These are phyloP conservation scores for Stachybotrys echinatus DNA, from an alignment of 2,329 filamentous ascomycete genomes.

Conservation along the genomic window DNA sequence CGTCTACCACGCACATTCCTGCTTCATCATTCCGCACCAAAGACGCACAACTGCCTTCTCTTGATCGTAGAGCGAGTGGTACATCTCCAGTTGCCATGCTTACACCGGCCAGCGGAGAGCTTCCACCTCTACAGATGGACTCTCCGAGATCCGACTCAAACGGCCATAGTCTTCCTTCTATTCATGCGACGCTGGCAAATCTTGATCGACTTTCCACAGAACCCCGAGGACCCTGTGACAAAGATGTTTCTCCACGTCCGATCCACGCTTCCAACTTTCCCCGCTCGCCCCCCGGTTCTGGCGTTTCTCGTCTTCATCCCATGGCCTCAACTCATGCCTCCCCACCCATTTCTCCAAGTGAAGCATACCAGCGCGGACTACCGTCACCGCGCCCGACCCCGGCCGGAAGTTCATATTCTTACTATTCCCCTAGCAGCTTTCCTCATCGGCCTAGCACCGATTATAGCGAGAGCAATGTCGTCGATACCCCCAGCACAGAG, in stretches of 20 bases:
- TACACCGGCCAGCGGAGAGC: constrained; percentile 19
- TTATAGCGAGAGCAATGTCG: constrained; percentile 37
- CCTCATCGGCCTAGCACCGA: constrained; percentile 32
- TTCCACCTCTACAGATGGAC: constrained; percentile 32
- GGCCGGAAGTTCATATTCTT: constrained; percentile 33
- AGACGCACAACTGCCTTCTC: constrained; percentile 2
- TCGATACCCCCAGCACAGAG: constrained; percentile 42
- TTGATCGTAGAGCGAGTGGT: constrained; percentile 9
- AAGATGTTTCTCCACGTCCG: constrained; percentile 19
- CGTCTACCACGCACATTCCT: constrained; percentile 1
- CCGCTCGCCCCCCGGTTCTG: constrained; percentile 23
- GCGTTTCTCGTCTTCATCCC: constrained; percentile 22
- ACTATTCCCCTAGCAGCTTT: constrained; percentile 22
- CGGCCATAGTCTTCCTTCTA: constrained; percentile 31
- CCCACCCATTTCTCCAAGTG: constrained; percentile 46
- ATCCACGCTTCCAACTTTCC: constrained; percentile 19
- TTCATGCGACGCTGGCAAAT: constrained; percentile 30
- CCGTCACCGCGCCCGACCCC: constrained; percentile 40
- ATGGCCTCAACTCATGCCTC: constrained; percentile 25
- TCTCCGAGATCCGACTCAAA: constrained; percentile 27
- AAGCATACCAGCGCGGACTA: constrained; percentile 37
- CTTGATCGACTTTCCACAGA: constrained; percentile 24
- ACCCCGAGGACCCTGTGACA: constrained; percentile 21
- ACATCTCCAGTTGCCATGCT: constrained; percentile 16
- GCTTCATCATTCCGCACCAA: background rate